phyloP scores from a whole-genome alignment of 495 filamentous ascomycete species.

The Cercophora newfieldiana region DNA sequence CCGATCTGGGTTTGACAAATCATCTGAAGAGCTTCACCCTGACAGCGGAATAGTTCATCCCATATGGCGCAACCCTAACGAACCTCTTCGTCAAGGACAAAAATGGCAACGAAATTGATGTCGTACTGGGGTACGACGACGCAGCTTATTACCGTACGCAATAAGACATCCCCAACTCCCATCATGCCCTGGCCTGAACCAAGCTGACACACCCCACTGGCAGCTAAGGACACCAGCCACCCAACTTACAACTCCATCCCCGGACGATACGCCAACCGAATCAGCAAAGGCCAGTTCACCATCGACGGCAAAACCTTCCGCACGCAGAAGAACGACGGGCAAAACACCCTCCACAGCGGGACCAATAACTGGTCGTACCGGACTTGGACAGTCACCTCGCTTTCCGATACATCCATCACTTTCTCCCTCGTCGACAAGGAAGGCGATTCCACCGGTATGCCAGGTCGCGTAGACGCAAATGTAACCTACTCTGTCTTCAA shows the following conservation, averaged over 20 bases:
- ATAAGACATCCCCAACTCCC: conserved; percentile 17
- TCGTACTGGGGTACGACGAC: conserved; percentile 56
- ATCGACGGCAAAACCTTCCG: conserved; percentile 48
- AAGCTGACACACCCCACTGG: background rate
- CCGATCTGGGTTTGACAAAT: background rate
- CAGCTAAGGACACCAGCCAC: conserved; percentile 41
- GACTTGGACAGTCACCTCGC: conserved; percentile 48
- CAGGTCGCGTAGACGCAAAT: conserved; percentile 66
- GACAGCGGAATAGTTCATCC: conserved; percentile 48
- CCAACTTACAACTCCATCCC: conserved; percentile 45
- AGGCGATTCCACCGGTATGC: conserved; percentile 65
- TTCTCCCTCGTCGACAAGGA: conserved; percentile 66
- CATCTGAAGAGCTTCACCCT: conserved; percentile 3
- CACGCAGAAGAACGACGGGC: conserved; percentile 49
- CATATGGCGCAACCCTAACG: conserved; percentile 56
- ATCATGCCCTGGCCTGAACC: conserved; percentile 12
- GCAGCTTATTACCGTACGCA: conserved; percentile 46
- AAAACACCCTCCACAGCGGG: conserved; percentile 55
- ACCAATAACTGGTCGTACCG: conserved; percentile 55
- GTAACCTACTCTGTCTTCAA: conserved; percentile 62
- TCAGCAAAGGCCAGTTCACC: conserved; percentile 47
- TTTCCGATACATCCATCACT: conserved; percentile 65
- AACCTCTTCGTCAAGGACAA: conserved; percentile 60
- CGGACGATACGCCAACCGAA: conserved; percentile 51
- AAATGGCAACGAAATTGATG: conserved; percentile 53